Conservation (phyloP, 2,329 filamentous ascomycete genomes). For the Trichoderma sp. region DNA sequence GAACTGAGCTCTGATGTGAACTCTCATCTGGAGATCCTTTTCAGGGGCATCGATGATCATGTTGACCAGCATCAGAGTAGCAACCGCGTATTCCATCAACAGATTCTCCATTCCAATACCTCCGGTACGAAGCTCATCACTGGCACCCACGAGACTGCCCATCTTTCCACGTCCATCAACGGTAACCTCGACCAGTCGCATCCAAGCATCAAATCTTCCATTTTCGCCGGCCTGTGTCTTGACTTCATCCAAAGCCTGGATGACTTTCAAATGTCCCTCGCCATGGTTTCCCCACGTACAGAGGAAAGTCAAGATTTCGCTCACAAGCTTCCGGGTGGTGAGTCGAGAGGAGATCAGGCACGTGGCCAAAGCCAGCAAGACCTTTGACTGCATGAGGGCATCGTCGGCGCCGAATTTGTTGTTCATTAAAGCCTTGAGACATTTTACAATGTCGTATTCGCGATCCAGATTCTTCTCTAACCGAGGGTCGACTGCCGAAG, state of each 20-base stretch:
- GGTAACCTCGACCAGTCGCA: slow-evolving; percentile 96
- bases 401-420: slow-evolving; percentile 99
- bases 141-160: slow-evolving; percentile 95
- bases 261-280: slow-evolving; percentile 87
- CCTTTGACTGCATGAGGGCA: slow-evolving; percentile 84
- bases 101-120: slow-evolving; percentile 98
- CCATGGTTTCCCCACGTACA: slow-evolving; percentile 88
- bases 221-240: slow-evolving; percentile 88
- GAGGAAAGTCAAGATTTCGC: slow-evolving; percentile 92
- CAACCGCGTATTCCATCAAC: slow-evolving; percentile 97
- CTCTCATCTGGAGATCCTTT: slow-evolving; percentile 83
- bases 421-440: slow-evolving; percentile 96
- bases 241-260: slow-evolving; percentile 89
- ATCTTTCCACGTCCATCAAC: slow-evolving; percentile 97
- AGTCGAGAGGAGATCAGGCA: slow-evolving; percentile 87
- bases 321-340: slow-evolving; percentile 90
- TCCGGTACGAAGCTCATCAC: slow-evolving; percentile 91
- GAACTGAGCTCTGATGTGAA: slow-evolving; percentile 94
- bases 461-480: slow-evolving; percentile 80
- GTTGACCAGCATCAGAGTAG: slow-evolving; percentile 92
- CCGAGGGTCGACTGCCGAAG: slow-evolving; percentile 50
- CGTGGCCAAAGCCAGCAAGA: slow-evolving; percentile 82
- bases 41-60: slow-evolving; percentile 93
- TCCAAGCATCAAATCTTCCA: slow-evolving; percentile 96
- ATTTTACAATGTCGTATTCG: slow-evolving; percentile 97